Base-by-base conservation (phyloP, 768 basidiomycete species). In the Polyporus arcularius region DNA sequence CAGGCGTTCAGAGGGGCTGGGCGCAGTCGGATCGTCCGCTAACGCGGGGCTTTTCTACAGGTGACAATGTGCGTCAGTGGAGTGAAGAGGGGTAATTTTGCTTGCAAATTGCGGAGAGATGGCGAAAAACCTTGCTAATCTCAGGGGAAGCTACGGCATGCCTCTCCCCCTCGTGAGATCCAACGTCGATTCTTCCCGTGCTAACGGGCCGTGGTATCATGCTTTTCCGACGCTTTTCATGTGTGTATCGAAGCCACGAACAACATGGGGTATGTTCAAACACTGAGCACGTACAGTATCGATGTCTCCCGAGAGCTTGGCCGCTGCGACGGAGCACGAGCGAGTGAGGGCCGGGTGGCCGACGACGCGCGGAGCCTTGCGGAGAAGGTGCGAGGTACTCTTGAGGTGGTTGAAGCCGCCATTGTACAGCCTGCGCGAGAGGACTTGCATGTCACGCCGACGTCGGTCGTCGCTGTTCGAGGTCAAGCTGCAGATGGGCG, bases 341-440 rank as follows among this genome's bases (percentile, higher is more conserved):
- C 65, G 58, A 52, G 61, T 48, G 55, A 66, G 64, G 11, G 58
- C 42, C 8, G 65, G 65, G 31, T 63, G 60, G 57, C 51, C 60
- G 62, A 66, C 58, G 53, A 53, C 53, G 60, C 61, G 60, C 12
- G 68, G 68, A 0, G 66, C 64, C 54, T 68, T 65, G 53, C 67
- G 58, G 45, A 71, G 57, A 60, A 71, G 68, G 2, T 63, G 68
- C 26, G 62, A 62, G 16, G 70, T 66, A 35, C 70, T 59, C 53
- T 68, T 69, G 68, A 71, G 70, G 47, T 71, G 70, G 67, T 71
- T 69, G 67, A 71, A 71, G 49, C 70, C 70, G 62, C 70, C 70
- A 61, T 71, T 71, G 63, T 71, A 71, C 43, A 71, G 65, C 47
- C 70, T 63, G 55, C 70, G 70, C 31, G 64, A 47, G 56, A 69